phyloP scores from a whole-genome alignment of 257 asterid species.

The Ballota nigra region DNA sequence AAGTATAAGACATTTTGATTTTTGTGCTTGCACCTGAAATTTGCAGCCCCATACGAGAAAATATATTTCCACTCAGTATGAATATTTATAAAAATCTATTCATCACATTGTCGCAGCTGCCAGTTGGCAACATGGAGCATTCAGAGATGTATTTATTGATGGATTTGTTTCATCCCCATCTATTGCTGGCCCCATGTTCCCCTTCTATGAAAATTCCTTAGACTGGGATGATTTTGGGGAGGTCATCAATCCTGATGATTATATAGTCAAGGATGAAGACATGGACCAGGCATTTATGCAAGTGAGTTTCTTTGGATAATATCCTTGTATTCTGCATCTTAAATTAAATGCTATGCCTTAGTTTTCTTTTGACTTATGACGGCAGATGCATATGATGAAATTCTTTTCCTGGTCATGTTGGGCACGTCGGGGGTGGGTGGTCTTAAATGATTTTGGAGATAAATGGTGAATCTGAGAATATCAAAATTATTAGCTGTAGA shows the following conservation, averaged over 20 bases:
- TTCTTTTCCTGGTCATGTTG: neutral
- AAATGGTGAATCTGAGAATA: neutral
- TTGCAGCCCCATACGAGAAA: neutral
- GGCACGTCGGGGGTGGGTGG: neutral
- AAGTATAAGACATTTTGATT: neutral
- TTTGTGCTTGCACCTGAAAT: slow-evolving; percentile 23
- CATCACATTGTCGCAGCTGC: slow-evolving; percentile 47
- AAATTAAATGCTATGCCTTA: neutral
- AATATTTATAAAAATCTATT: slow-evolving; percentile 15
- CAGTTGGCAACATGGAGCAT: slow-evolving; percentile 59
- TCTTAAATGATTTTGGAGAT: too few species aligned
- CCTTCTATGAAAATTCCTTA: slow-evolving; percentile 57
- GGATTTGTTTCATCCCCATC: slow-evolving; percentile 79
- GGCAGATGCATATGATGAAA: neutral
- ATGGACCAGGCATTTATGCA: slow-evolving; percentile 58
- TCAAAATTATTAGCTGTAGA: slow-evolving; percentile 4
- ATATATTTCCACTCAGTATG: neutral
- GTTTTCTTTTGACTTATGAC: neutral
- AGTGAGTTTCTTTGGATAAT: slow-evolving; percentile 43
- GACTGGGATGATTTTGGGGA: slow-evolving; percentile 99
- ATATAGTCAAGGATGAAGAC: slow-evolving; percentile 66
- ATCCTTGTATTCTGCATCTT: slow-evolving; percentile 14
- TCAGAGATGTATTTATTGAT: slow-evolving; percentile 82
- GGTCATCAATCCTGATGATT: slow-evolving; percentile 94
- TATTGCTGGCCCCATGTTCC: slow-evolving; percentile 89